A percentile compares a stretch with the other conserved stretches of the same genome.
phyloP scores from a whole-genome alignment of 495 filamentous ascomycete species.

The Jackrogersella multiformis region DNA sequence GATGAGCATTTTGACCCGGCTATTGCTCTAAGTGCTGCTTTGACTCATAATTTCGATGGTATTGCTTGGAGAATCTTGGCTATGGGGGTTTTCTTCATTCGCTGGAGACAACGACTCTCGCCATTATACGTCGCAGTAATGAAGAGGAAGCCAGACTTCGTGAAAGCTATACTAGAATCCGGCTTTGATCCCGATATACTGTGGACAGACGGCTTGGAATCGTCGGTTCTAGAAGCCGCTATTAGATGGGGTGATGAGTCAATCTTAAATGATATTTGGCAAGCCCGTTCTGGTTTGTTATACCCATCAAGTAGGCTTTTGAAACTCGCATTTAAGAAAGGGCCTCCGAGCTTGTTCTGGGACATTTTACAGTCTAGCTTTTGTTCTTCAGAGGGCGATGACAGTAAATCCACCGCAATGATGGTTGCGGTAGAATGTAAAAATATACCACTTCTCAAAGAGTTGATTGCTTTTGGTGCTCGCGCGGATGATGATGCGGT shows the following conservation, averaged over 20 bases:
- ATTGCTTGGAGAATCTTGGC: constrained; percentile 28
- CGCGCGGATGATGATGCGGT: neutral
- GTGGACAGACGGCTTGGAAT: no score
- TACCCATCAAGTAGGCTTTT: neutral
- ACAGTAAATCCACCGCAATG: no score
- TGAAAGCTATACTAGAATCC: constrained; percentile 6
- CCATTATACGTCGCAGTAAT: neutral
- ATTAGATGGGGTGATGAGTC: constrained; percentile 9
- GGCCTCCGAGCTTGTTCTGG: no score
- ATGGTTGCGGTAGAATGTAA: no score
- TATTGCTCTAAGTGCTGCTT: neutral
- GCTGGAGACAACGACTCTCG: no score
- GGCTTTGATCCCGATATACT: neutral
- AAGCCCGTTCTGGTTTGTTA: neutral
- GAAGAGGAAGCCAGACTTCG: constrained; percentile 7
- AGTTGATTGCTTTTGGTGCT: neutral
- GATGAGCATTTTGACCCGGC: neutral
- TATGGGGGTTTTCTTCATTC: no score
- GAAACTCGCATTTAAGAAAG: neutral
- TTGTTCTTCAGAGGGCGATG: no score
- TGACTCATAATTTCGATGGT: constrained; percentile 17
- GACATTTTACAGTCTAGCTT: no score
- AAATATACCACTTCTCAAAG: neutral
- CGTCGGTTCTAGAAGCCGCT: constrained; percentile 2
- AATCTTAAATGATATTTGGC: constrained; percentile 1